phyloP scores from a whole-genome alignment of 148 eudicot genomes.

The Chenopodium album region DNA sequence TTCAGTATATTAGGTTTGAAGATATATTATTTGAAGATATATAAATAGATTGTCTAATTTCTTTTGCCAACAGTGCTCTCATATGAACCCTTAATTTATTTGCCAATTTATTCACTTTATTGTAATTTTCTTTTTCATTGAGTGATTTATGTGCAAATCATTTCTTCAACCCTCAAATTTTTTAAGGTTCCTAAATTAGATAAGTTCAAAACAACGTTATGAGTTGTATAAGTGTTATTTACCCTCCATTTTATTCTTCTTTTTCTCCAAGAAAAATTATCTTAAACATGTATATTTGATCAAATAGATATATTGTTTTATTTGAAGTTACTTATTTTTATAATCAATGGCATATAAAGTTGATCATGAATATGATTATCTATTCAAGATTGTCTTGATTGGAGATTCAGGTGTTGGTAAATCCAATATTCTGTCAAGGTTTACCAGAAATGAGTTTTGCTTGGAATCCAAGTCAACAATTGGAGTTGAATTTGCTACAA shows the following conservation, averaged over 20 bases:
- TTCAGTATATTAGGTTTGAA: too few species aligned
- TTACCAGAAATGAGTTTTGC: conserved; percentile 71
- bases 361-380: conserved; percentile 73
- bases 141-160: background rate
- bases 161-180: conserved; percentile 9
- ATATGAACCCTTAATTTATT: background rate
- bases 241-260: conserved; percentile 5
- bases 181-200: conserved; percentile 14
- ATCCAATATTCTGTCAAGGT: conserved; percentile 73
- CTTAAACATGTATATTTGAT: conserved; percentile 15
- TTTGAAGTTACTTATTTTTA: background rate
- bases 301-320: background rate
- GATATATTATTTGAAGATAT: too few species aligned
- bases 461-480: conserved; percentile 83
- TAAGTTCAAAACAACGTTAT: conserved; percentile 5
- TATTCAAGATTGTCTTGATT: conserved; percentile 74
- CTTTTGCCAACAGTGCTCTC: background rate
- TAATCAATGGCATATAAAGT: conserved; percentile 59
- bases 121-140: background rate
- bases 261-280: conserved; percentile 5
- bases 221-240: conserved; percentile 21
- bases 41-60: background rate
- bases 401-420: conserved; percentile 83
- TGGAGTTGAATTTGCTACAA: conserved; percentile 77
- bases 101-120: background rate